Evolutionary conservation across 2,329 filamentous ascomycete species (phyloP), one percentile per base, ranked within the genome.

Genomic region (Hyphodiscus sp.): DNA sequence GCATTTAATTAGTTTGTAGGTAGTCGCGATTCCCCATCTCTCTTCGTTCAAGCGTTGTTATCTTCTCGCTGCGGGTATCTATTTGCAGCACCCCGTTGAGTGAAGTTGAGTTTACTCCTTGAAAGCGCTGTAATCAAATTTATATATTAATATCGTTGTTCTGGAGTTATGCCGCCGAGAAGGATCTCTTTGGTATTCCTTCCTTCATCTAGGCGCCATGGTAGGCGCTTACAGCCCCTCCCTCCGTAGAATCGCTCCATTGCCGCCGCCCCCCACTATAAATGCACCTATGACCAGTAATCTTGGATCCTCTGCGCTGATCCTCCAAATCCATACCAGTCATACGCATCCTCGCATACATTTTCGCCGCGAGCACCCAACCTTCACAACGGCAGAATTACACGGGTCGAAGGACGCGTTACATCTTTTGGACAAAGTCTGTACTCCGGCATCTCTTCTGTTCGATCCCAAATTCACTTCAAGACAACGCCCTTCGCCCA

Each of bases 391-490:
- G 65, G 64, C 65, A 65, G 66, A 65, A 49, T 49, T 46, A 47
- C 55, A 62, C 60, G 61, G 50, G 64, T 65, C 63, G 45, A 67
- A 59, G 56, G 61, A 64, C 56, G 62, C 59, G 58, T 58, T 61
- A 43, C 53, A 51, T 47, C 63, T 66, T 47, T 58, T 72, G 45
- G 63, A 58, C 49, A 61, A 65, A 47, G 69, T 69, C 53, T 63
- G 60, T 53, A 73, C 73, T 10, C 69, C 70, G 19, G 69, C 69
- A 46, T 67, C 67, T 51, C 58, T 75, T 46, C 66, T 76, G 11
- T 77, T 75, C 56, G 67, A 73, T 56, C 66, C 64, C 7, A 59
- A 58, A 57, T 65, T 67, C 58, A 71, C 70, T n/a, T 67, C 67
- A 20, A 62, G 60, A 41, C 63, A 58, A 51, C 69, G 67, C 45